Conservation (phyloP, 2,329 filamentous ascomycete genomes). For the Colletotrichum sojae region DNA sequence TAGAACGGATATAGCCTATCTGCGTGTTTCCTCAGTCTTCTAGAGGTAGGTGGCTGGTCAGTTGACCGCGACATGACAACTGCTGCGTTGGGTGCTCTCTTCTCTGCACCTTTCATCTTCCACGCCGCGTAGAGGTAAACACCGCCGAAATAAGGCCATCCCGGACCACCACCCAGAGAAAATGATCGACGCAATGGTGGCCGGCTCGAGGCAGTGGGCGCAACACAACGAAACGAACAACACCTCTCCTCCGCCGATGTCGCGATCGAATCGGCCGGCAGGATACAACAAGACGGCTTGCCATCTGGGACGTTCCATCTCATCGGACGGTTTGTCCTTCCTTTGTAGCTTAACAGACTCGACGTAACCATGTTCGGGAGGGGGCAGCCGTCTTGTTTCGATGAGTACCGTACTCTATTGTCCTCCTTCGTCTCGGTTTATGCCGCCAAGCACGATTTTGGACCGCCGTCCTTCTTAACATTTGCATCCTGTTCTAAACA, state of each 20-base stretch:
- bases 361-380: conserved; percentile 12
- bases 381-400: no score
- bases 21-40: not conserved
- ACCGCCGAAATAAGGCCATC: not conserved
- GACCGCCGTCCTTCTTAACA: not conserved
- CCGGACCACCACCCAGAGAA: not conserved
- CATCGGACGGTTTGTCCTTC: conserved; percentile 21
- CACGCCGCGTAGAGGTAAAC: no score
- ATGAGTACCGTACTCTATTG: not conserved
- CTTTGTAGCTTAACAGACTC: conserved; percentile 5
- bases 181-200: conserved; percentile 16
- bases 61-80: not conserved
- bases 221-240: conserved; percentile 31
- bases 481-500: not conserved
- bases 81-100: no score
- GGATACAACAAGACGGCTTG: conserved; percentile 7
- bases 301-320: conserved; percentile 6
- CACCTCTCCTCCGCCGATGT: not conserved
- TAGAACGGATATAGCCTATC: not conserved
- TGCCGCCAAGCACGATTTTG: conserved; percentile 6
- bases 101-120: no score
- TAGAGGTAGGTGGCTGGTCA: not conserved
- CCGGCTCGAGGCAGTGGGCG: conserved; percentile 28
- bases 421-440: not conserved
- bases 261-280: no score